Evolutionary conservation across 1,284 basidiomycete species (phyloP).

Genomic region (Rugosomyces carneus): DNA sequence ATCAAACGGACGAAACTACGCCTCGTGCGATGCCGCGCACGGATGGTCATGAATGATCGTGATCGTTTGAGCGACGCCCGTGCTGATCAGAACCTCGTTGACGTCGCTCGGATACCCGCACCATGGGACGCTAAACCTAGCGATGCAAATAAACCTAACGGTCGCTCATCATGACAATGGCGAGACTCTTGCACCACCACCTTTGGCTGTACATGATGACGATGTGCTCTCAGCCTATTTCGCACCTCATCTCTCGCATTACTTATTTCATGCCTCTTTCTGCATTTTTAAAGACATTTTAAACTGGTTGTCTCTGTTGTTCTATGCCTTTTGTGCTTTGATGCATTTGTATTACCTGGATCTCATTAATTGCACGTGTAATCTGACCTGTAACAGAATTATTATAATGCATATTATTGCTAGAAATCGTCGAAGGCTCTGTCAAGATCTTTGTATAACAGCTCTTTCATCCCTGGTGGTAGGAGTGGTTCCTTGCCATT

Average conservation of each 20-base stretch:
- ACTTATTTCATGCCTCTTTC: not conserved
- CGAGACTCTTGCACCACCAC: not conserved
- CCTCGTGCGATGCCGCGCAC: conserved; percentile 60
- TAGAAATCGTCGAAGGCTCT: conserved; percentile 83
- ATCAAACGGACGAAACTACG: conserved; percentile 79
- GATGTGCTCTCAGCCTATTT: too few relatives aligned
- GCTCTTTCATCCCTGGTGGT: conserved; percentile 84
- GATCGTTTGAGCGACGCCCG: conserved; percentile 67
- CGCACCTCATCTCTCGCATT: not conserved
- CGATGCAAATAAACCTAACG: conserved; percentile 5
- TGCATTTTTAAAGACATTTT: not conserved
- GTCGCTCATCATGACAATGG: conserved; percentile 10
- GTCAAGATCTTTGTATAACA: conserved; percentile 81
- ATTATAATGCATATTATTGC: conserved; percentile 10
- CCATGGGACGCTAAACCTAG: conserved; percentile 59
- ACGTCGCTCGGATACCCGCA: conserved; percentile 63
- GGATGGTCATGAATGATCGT: conserved; percentile 65
- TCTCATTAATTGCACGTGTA: conserved; percentile 5
- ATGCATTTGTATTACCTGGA: conserved; percentile 11
- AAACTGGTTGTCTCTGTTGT: not conserved
- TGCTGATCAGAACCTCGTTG: conserved; percentile 68
- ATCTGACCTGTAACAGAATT: not conserved
- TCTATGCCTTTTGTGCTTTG: not conserved
- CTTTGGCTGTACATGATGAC: too few relatives aligned
- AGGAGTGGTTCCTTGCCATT: conserved; percentile 56